phyloP scores from a whole-genome alignment of 2,329 filamentous ascomycete species.

The Capronia epimyces region DNA sequence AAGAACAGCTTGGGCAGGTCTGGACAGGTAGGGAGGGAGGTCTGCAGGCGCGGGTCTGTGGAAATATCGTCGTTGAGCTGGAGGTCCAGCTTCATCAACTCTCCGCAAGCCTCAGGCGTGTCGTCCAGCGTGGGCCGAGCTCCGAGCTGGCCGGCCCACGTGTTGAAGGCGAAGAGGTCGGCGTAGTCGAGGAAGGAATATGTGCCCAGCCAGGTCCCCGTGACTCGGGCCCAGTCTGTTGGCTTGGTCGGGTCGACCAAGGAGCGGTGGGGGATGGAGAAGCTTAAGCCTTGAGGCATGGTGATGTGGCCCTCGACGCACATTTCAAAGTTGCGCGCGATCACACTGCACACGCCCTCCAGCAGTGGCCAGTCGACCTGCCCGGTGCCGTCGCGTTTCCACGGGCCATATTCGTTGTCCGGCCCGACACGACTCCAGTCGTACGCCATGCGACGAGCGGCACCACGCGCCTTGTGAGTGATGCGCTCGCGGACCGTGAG shows the following conservation, averaged over 20 bases:
- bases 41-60: slow-evolving; percentile 18
- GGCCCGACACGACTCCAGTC: slow-evolving; percentile 22
- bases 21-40: slow-evolving; percentile 20
- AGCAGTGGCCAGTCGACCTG: slow-evolving; percentile 26
- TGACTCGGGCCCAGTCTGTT: slow-evolving; percentile 27
- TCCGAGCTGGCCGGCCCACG: not conserved
- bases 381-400: slow-evolving; percentile 25
- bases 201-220: slow-evolving; percentile 27
- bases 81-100: slow-evolving; percentile 27
- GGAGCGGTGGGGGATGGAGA: slow-evolving; percentile 27
- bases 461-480: slow-evolving; percentile 17
- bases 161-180: slow-evolving; percentile 26
- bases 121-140: slow-evolving; percentile 23
- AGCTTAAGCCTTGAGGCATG: slow-evolving; percentile 27
- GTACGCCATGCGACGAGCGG: slow-evolving; percentile 25
- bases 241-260: slow-evolving; percentile 19
- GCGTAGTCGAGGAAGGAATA: slow-evolving; percentile 28
- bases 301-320: slow-evolving; percentile 18
- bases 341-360: slow-evolving; percentile 24
- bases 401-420: slow-evolving; percentile 27
- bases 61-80: slow-evolving; percentile 21
- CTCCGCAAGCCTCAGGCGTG: slow-evolving; percentile 27
- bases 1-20: slow-evolving; percentile 26
- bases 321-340: slow-evolving; percentile 22
- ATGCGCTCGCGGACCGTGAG: slow-evolving; percentile 22